Conservation (phyloP, 208 protist species). For the Trypanosoma caninum region DNA sequence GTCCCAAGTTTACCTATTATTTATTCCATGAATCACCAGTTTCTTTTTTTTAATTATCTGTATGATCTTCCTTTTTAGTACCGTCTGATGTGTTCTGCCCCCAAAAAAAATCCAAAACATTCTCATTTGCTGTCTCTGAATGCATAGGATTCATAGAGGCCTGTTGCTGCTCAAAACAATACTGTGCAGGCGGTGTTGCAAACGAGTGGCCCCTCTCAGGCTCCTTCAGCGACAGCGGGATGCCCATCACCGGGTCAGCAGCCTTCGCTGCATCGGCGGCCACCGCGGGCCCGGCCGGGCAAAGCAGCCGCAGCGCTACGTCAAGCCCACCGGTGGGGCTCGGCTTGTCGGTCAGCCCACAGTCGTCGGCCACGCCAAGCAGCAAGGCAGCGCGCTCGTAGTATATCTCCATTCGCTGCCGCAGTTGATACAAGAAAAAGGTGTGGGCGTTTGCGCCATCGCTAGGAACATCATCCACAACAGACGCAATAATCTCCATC, state of each 20-base stretch:
- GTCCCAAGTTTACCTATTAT: no score
- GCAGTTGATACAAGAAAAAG: conserved; percentile 74
- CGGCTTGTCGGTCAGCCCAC: conserved; percentile 62
- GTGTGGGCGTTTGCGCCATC: conserved; percentile 29
- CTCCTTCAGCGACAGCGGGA: conserved; percentile 48
- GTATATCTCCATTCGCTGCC: conserved; percentile 61
- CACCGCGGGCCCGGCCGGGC: not conserved
- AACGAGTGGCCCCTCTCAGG: no score
- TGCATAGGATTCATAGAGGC: no score
- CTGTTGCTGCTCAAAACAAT: conserved; percentile 28
- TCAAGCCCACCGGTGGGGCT: conserved; percentile 14
- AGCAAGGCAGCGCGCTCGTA: conserved; percentile 62
- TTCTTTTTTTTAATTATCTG: no score
- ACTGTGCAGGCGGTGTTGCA: conserved; percentile 25
- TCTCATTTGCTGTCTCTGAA: no score
- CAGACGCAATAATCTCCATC: conserved; percentile 63
- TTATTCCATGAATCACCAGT: no score
- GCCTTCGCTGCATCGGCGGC: not conserved
- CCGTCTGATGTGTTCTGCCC: no score
- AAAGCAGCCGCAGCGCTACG: not conserved
- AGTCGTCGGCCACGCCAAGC: conserved; percentile 53
- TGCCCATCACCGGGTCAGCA: conserved; percentile 40
- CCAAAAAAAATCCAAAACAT: no score
- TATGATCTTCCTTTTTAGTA: no score
- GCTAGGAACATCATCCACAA: conserved; percentile 38